A percentile compares a stretch with the other conserved stretches of the same genome.
These are phyloP conservation scores for Camelina neglecta DNA, from an alignment of 345 rosid species.

Conservation along the genomic window DNA sequence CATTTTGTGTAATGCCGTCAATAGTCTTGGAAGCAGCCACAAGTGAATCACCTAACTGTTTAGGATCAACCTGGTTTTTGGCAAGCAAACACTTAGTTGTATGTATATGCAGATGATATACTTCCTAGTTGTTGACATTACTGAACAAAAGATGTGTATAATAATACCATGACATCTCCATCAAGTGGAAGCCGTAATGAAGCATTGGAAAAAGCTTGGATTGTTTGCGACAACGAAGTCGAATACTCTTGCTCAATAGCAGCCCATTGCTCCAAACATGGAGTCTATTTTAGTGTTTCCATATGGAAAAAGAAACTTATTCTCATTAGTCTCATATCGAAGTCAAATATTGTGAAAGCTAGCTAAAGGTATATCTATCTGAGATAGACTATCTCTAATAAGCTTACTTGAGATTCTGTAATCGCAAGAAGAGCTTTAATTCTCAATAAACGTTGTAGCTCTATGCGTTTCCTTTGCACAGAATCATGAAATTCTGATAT, in stretches of 20 bases:
- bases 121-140: background rate
- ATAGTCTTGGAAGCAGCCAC: conserved; percentile 54
- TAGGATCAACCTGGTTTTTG: conserved; percentile 54
- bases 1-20: conserved; percentile 52
- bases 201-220: conserved; percentile 61
- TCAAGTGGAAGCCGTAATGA: conserved; percentile 64
- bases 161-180: conserved; percentile 56
- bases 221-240: conserved; percentile 55
- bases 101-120: background rate
- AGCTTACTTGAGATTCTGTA: conserved; percentile 67
- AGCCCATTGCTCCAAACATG: conserved; percentile 70
- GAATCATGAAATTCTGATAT: conserved; percentile 56
- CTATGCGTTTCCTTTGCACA: conserved; percentile 59
- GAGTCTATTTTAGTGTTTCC: conserved; percentile 51
- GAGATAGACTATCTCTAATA: no score
- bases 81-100: conserved; percentile 6
- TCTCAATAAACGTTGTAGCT: conserved; percentile 53
- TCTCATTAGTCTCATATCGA: background rate
- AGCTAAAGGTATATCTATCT: background rate
- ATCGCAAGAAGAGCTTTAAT: conserved; percentile 47
- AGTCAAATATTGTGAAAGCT: background rate
- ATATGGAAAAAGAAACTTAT: background rate
- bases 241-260: conserved; percentile 54
- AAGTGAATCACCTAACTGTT: conserved; percentile 60
- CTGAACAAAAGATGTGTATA: conserved; percentile 38